Evolutionary conservation across 148 eudicot species (phyloP), one percentile per base, ranked within the genome.

Genomic region (Rhododendron mucronatum): DNA sequence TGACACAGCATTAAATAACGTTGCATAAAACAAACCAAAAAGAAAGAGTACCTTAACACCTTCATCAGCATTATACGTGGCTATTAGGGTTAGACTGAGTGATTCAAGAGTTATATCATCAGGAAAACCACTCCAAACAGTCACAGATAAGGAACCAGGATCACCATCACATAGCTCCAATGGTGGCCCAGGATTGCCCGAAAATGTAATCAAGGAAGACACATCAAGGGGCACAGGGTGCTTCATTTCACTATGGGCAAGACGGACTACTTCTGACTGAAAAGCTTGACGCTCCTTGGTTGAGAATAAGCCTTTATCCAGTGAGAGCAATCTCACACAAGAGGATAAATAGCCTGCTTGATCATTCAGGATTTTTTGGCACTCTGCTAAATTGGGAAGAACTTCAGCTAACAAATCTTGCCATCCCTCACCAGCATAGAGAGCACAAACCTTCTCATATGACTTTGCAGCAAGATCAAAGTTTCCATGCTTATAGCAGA

Each of bases 71-170:
- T 89, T 94, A 86, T 91, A 90, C 20, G 96, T 96, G 86, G 96
- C 98, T 82, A 90, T 90, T 35, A 96, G 95, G 71, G 96, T 96
- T 83, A 96, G 95, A 90, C 91, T 96, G 82, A 96, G 94, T 28
- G 98, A 93, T 75, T 96, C 99, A 85, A 96, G 98, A 88, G 96
- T 93, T 75, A 95, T 96, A 88, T 94, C 97, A 91, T 96, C 96
- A 61, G 99, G 98, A 93, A 96, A 96, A 67, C 98, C 99, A 94
- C 98, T 96, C 99, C 98, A 96, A 75, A 96, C 92, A 88, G 86
- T 88, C 21, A 93, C 99, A 33, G 92, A 92, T 53, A 96, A 89
- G 78, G 92, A 89, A 75, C 99, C 98, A 88, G 99, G 98, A 92
- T 96, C 99, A 21, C 99, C 98, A 90, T 96, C 98, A 90, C 97